Conservation (phyloP, 768 basidiomycete species). For the Gymnopilus junonius region DNA sequence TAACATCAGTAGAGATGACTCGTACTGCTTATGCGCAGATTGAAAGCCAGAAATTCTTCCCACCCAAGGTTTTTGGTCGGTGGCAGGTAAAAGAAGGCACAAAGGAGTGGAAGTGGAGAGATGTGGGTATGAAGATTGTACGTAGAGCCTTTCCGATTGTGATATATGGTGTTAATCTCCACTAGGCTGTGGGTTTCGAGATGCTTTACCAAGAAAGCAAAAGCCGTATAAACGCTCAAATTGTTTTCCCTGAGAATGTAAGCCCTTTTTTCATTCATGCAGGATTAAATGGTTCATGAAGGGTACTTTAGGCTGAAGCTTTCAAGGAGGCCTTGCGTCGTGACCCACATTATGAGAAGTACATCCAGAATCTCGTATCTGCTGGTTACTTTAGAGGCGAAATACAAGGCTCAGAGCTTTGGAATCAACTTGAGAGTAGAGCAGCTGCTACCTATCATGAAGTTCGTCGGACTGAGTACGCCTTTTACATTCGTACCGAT, state of each 20-base stretch:
- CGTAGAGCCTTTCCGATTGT: constrained; percentile 18
- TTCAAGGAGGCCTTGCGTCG: constrained; percentile 69
- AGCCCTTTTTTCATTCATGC: constrained; percentile 15
- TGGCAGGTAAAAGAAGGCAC: constrained; percentile 68
- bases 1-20: constrained; percentile 76
- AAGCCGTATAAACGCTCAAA: constrained; percentile 47
- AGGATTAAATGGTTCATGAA: not conserved
- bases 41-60: constrained; percentile 87
- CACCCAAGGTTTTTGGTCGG: constrained; percentile 86
- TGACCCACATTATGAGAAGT: constrained; percentile 70
- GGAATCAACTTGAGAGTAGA: constrained; percentile 73
- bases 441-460: constrained; percentile 72
- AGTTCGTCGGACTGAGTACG: constrained; percentile 70
- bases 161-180: constrained; percentile 7
- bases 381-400: constrained; percentile 82
- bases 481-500: constrained; percentile 12
- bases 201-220: constrained; percentile 92
- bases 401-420: constrained; percentile 73
- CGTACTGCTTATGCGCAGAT: constrained; percentile 94
- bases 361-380: constrained; percentile 65
- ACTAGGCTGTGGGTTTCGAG: constrained; percentile 92
- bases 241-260: constrained; percentile 37
- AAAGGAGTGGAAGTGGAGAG: constrained; percentile 76
- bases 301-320: constrained; percentile 55
- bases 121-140: constrained; percentile 94